Evolutionary conservation across 306 rosid species (phyloP).

Genomic region (Quercus engelmannii): DNA sequence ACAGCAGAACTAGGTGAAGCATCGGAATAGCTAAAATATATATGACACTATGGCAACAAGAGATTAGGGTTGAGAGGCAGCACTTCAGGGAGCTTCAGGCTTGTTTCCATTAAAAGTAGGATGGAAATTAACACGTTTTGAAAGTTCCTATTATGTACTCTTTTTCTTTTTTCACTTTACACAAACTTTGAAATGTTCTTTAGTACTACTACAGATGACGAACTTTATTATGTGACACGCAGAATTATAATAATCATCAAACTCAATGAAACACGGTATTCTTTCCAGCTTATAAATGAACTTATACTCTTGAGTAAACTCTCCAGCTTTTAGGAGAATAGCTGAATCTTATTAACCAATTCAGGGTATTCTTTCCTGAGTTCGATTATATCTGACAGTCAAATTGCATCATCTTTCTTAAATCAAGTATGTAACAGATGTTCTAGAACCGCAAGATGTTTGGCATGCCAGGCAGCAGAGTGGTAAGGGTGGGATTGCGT

Average conservation of each 20-base stretch:
- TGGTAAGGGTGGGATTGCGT: no score
- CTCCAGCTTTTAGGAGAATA: neutral
- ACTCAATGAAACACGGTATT: neutral
- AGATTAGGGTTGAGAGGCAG: neutral
- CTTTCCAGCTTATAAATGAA: neutral
- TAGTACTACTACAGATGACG: neutral
- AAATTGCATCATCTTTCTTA: neutral
- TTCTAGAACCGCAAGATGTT: no score
- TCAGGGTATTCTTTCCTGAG: neutral
- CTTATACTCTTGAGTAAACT: neutral
- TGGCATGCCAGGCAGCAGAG: no score
- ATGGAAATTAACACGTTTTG: constrained; percentile 1
- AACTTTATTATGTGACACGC: neutral
- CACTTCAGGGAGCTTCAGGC: neutral
- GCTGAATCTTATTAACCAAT: neutral
- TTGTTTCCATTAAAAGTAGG: constrained; percentile 5
- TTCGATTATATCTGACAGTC: neutral
- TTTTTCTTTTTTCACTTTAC: neutral
- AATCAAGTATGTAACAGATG: neutral
- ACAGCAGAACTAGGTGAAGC: neutral
- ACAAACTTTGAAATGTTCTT: neutral
- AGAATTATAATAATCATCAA: constrained; percentile 5
- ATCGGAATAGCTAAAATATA: neutral
- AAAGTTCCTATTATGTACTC: neutral
- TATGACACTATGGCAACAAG: neutral